Percentiles rank a stretch among this genome's conserved stretches.
Conservation (phyloP, 2,329 filamentous ascomycete genomes). For the Ascochyta pisi region DNA sequence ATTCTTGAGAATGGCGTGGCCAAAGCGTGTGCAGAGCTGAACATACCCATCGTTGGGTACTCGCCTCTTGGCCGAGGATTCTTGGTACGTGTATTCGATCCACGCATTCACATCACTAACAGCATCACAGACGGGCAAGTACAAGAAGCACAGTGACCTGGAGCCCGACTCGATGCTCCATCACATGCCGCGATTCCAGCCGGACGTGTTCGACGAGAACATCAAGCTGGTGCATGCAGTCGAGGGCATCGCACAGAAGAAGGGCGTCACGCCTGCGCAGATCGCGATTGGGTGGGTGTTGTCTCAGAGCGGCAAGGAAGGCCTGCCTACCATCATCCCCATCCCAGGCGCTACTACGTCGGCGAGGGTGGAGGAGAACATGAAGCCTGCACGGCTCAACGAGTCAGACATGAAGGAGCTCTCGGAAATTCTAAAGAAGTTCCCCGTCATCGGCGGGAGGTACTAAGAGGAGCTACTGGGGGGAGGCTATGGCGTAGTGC, state of each 20-base stretch:
- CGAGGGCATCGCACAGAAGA: constrained; percentile 64
- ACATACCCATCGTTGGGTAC: constrained; percentile 73
- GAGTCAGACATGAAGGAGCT: constrained; percentile 60
- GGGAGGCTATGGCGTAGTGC: constrained; percentile 11
- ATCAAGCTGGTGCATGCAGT: constrained; percentile 67
- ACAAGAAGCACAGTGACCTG: constrained; percentile 63
- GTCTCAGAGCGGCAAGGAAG: constrained; percentile 58
- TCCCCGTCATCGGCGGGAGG: constrained; percentile 52
- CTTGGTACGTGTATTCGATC: constrained; percentile 42
- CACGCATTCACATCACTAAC: constrained; percentile 22
- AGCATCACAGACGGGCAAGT: constrained; percentile 46
- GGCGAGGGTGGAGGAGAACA: constrained; percentile 67
- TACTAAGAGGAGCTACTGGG: constrained; percentile 51
- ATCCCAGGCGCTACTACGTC: constrained; percentile 69
- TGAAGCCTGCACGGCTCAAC: constrained; percentile 60
- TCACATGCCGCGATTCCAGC: constrained; percentile 66
- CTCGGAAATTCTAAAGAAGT: constrained; percentile 57
- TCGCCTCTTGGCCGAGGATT: constrained; percentile 72
- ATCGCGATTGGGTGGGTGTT: constrained; percentile 71
- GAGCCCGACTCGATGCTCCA: constrained; percentile 61
- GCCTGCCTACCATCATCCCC: constrained; percentile 66
- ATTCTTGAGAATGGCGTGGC: constrained; percentile 66
- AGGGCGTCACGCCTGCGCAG: constrained; percentile 66
- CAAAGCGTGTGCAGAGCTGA: constrained; percentile 63
- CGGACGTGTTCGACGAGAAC: constrained; percentile 70